Evolutionary conservation across 805 yeast genomes (phyloP), one percentile per base, ranked within the genome.

Genomic region (Brettanomyces anomalus): DNA sequence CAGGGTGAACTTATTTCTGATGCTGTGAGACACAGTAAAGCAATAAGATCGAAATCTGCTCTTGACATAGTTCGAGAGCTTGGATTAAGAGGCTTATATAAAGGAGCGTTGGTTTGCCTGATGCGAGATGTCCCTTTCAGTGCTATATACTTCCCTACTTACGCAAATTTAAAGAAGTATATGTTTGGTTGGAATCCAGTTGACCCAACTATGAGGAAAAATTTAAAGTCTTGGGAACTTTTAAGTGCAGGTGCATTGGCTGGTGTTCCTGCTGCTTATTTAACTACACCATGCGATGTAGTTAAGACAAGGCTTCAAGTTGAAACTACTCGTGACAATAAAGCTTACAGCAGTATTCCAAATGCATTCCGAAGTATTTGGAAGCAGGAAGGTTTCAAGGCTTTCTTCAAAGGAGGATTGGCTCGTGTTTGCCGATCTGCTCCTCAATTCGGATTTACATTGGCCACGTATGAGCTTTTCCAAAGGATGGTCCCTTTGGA

Each of bases 231-330:
- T 24, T 81, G 90, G 83, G 95, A 90, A 64, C 69, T 93, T 50
- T 74, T 90, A 46, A 61, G 77, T 4, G 77, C 94, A 47, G 98
- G 98, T 63, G 97, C 95, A 10, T 60, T 89, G 49, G 97, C 98
- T 13, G 98, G 97, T 59, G 87, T 94, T 70, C 98, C 98, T 8
- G 94, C 97, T 26, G 97, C 97, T 10, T 90, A 84, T 62, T 68
- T 89, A 51, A 90, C 98, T 2, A 90, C 98, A 0, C 98, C 98
- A 2, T 88, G 87, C 56, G 98, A 90, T 70, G 97, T 90, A 39
- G 85, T 93, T 55, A 90, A 90, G 68, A 90, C 98, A 3, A 80
- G 97, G 64, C 69, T 90, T 49, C 98, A 90, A 67, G 80, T 87
- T 46, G 94, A 81, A 60, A 72, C 86, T 5, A 78, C 82, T 48